A percentile compares a stretch with the other conserved stretches of the same genome.
phyloP scores from a whole-genome alignment of 1,284 basidiomycete genomes.

The Hortiboletus rubellus region DNA sequence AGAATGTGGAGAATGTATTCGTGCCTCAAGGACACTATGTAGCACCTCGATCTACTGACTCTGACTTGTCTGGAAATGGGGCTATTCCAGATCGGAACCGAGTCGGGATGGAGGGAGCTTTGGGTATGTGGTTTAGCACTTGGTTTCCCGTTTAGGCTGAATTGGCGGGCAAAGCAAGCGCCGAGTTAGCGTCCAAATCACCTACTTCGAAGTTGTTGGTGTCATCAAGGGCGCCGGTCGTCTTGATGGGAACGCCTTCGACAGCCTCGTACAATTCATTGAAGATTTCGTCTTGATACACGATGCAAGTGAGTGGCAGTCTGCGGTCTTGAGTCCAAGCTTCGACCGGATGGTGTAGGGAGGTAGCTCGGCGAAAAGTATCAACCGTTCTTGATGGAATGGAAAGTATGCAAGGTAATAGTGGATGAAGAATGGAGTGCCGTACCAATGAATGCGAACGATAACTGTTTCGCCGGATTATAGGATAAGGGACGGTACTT shows the following conservation, averaged over 20 bases:
- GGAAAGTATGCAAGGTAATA: neutral
- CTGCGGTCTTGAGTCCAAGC: slow-evolving; percentile 50
- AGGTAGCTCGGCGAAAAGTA: slow-evolving; percentile 27
- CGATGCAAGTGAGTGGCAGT: slow-evolving; percentile 44
- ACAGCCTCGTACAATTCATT: slow-evolving; percentile 38
- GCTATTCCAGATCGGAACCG: slow-evolving; percentile 57
- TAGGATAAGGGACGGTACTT: neutral
- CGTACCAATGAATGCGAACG: neutral
- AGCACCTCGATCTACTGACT: slow-evolving; percentile 51
- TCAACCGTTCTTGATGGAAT: slow-evolving; percentile 13
- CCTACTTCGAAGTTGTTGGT: slow-evolving; percentile 49
- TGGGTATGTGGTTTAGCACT: slow-evolving; percentile 42
- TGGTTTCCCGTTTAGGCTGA: neutral
- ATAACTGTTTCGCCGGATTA: neutral
- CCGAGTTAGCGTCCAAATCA: slow-evolving; percentile 38
- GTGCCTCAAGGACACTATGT: slow-evolving; percentile 56
- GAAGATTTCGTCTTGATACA: slow-evolving; percentile 63
- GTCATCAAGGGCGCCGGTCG: slow-evolving; percentile 16
- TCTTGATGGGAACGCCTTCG: slow-evolving; percentile 3
- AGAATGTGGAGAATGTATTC: slow-evolving; percentile 67
- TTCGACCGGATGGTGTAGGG: slow-evolving; percentile 39
- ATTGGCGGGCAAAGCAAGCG: slow-evolving; percentile 33
- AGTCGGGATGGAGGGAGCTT: slow-evolving; percentile 45
- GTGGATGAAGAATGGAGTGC: neutral
- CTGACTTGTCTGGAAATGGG: slow-evolving; percentile 59